Evolutionary conservation across 2,329 filamentous ascomycete species (phyloP).

Genomic region (Salinomyces thailandicus): DNA sequence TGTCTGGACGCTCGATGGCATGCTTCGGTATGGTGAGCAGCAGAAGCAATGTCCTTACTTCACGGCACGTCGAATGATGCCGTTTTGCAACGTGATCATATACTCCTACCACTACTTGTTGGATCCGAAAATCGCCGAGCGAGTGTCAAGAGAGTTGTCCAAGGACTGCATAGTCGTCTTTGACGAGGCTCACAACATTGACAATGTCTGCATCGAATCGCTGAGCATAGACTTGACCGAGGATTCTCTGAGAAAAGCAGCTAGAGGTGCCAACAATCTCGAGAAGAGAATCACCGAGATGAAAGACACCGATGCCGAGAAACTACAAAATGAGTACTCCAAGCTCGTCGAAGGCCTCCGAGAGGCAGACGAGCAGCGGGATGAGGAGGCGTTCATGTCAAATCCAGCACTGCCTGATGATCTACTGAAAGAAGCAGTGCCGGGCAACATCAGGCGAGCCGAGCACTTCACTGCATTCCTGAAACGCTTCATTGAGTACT

Average conservation of each 20-base stretch:
- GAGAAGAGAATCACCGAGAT: conserved; percentile 88
- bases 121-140: conserved; percentile 93
- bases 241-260: conserved; percentile 83
- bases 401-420: conserved; percentile 94
- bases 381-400: conserved; percentile 94
- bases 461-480: conserved; percentile 94
- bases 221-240: conserved; percentile 94
- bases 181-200: conserved; percentile 97
- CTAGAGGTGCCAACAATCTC: conserved; percentile 78
- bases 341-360: conserved; percentile 88
- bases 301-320: conserved; percentile 89
- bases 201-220: conserved; percentile 98
- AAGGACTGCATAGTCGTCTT: conserved; percentile 99
- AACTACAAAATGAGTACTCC: conserved; percentile 87
- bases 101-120: conserved; percentile 98
- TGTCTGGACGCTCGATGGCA: conserved; percentile 87
- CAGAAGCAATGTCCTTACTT: conserved; percentile 98
- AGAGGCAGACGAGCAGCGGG: conserved; percentile 76
- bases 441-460: conserved; percentile 88
- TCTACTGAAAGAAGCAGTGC: conserved; percentile 86
- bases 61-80: conserved; percentile 94
- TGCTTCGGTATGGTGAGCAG: conserved; percentile 82
- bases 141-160: conserved; percentile 88
- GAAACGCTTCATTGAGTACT: conserved; percentile 93
- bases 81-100: conserved; percentile 98